Evolutionary conservation across 2,329 filamentous ascomycete genomes (phyloP), one percentile per base, ranked within the genome.

Genomic region (Ampelomyces quisqualis): DNA sequence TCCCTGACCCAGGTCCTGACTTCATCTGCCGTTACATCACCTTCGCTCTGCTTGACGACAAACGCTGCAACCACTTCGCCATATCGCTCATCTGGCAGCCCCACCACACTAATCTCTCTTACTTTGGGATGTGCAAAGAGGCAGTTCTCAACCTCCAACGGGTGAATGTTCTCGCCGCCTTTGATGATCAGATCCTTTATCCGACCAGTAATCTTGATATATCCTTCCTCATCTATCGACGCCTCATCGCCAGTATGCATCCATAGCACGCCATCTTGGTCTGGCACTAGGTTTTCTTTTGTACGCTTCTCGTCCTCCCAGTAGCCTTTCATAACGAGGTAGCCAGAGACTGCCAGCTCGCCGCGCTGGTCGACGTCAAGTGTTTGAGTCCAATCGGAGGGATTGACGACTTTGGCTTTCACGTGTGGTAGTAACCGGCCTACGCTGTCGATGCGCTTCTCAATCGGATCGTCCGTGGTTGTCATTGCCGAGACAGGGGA

Each of bases 161-260:
- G 93, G 65, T 95, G 88, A 40, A 96, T 95, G 65, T 98, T 98
- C 67, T 97, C 93, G 17, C 93, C 93, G 19, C 88, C 91, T 18
- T 89, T 81, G 63, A 97, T 97, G 57, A 98, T 96, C 39, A 97
- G 70, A 64, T 98, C 93, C 70, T 97, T 97, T 62, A 95, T 91
- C 11, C 90, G 78, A 3, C 90, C 89, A 1, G 90, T 96, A 60
- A 97, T 95, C 54, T 80, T 79, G 2, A 96, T 80, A 63, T 90
- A 97, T 2, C 91, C 93, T 19, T 90, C 77, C 4, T 70, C 75
- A 47, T 94, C 88, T 79, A 97, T 94, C 37, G 75, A 72, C 2
- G 90, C 93, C 73, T 97, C 91, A 60, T 98, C 93, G 14, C 93
- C 93, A 0, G 86, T 94, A 59, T 84, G 76, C 86, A 97, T 93